Conservation (phyloP, 2,329 filamentous ascomycete genomes). For the Falciphora oryzae region DNA sequence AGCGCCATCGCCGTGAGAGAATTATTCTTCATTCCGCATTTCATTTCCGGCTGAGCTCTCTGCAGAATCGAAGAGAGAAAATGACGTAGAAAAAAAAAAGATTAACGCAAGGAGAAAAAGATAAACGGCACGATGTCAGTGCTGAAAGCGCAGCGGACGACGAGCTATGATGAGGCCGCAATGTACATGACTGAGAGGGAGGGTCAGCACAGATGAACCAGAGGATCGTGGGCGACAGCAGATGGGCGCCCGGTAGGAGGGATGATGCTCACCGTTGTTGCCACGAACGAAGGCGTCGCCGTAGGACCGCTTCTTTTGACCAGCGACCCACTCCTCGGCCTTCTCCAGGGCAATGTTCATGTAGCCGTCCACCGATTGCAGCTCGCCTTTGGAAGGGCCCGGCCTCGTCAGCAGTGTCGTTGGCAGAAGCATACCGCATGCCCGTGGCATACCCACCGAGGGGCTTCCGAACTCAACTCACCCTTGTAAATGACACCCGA, state of each 20-base stretch:
- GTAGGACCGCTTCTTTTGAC: conserved; percentile 73
- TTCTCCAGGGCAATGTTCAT: conserved; percentile 99
- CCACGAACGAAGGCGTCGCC: conserved; percentile 94
- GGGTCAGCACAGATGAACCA: not conserved
- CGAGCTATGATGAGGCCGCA: conserved; percentile 48
- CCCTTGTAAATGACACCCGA: conserved; percentile 98
- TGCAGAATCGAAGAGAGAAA: not conserved
- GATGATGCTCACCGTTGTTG: conserved; percentile 68
- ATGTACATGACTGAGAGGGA: conserved; percentile 60
- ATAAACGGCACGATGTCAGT: not conserved
- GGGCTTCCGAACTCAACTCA: conserved; percentile 33
- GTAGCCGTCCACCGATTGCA: conserved; percentile 96
- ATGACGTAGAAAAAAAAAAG: not conserved
- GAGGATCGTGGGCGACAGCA: not conserved
- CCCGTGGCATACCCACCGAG: not conserved
- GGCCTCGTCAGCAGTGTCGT: not conserved
- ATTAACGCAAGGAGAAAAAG: not conserved
- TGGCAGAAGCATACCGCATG: not conserved
- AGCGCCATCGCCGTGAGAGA: not conserved
- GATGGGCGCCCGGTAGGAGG: conserved; percentile 15
- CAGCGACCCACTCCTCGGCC: conserved; percentile 86
- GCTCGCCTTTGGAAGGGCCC: conserved; percentile 57
- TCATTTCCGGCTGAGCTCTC: no score
- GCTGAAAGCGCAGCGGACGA: not conserved
- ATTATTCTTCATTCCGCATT: no score